A percentile compares a stretch with the other conserved stretches of the same genome.
These are phyloP conservation scores for Mycena maculata DNA, from an alignment of 768 basidiomycete species.

Conservation along the genomic window DNA sequence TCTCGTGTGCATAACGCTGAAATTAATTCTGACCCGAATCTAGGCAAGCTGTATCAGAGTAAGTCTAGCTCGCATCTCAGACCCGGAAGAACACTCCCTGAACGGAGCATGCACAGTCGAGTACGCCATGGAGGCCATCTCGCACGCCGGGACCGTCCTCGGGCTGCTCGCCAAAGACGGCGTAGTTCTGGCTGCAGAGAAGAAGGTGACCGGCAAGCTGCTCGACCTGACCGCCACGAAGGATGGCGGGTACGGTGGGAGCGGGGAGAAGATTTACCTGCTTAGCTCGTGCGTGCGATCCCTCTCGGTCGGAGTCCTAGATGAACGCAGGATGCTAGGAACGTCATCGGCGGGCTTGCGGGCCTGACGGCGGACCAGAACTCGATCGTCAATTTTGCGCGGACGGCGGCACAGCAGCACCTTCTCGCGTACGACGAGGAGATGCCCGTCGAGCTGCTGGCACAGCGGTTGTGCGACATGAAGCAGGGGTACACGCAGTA, in stretches of 20 bases:
- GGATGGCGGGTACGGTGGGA: constrained; percentile 92
- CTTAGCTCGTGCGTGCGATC: constrained; percentile 80
- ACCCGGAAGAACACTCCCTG: constrained; percentile 17
- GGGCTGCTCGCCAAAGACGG: constrained; percentile 92
- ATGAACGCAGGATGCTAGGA: constrained; percentile 59
- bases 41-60: constrained; percentile 98
- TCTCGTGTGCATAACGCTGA: constrained; percentile 7
- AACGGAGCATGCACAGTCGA: constrained; percentile 77
- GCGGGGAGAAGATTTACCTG: constrained; percentile 97
- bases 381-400: constrained; percentile 94
- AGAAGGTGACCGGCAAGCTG: constrained; percentile 98
- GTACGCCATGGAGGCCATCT: constrained; percentile 99
- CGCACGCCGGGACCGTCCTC: constrained; percentile 93
- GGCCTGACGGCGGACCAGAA: constrained; percentile 98
- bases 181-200: constrained; percentile 93
- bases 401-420: constrained; percentile 91
- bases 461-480: constrained; percentile 93
- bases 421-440: constrained; percentile 94
- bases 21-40: constrained; percentile 29
- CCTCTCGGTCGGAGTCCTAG: not conserved
- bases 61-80: constrained; percentile 47
- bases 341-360: constrained; percentile 95
- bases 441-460: constrained; percentile 96
- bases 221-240: constrained; percentile 90
- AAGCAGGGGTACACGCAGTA: constrained; percentile 99